phyloP scores from a whole-genome alignment of 306 rosid genomes.

The Rubus parviflorus region DNA sequence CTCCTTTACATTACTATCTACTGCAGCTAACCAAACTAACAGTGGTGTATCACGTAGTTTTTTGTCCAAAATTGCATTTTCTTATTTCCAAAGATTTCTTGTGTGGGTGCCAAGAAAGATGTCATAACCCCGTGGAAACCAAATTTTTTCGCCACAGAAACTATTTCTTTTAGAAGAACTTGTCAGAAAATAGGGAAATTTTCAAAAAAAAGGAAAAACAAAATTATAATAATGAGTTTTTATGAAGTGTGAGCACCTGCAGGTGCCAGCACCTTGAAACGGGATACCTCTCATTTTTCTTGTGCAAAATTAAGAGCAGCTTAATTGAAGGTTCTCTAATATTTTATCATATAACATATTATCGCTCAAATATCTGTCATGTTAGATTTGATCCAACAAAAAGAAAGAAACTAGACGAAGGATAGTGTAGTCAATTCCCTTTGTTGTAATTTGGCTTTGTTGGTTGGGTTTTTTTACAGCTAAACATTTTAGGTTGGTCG shows the following conservation, averaged over 20 bases:
- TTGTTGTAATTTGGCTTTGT: background rate
- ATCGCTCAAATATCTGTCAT: background rate
- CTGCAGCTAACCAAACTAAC: background rate
- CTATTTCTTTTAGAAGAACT: no score
- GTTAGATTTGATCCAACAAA: background rate
- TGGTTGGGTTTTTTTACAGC: slow-evolving; percentile 3
- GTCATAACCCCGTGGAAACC: no score
- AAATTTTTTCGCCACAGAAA: no score
- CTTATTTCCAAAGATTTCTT: background rate
- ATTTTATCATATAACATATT: no score
- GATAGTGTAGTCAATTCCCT: background rate
- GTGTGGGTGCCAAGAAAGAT: no score
- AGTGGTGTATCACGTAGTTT: background rate
- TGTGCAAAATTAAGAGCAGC: no score
- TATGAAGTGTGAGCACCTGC: background rate
- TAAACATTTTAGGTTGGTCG: slow-evolving; percentile 1
- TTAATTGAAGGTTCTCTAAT: no score
- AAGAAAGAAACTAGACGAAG: background rate
- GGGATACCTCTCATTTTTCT: background rate
- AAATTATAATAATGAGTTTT: no score
- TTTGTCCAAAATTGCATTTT: background rate
- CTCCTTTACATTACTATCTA: background rate
- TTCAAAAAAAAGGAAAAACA: no score
- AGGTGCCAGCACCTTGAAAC: background rate
- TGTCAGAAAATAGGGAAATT: no score